Conservation (phyloP, 345 rosid species). For the Eucalyptus decipiens region DNA sequence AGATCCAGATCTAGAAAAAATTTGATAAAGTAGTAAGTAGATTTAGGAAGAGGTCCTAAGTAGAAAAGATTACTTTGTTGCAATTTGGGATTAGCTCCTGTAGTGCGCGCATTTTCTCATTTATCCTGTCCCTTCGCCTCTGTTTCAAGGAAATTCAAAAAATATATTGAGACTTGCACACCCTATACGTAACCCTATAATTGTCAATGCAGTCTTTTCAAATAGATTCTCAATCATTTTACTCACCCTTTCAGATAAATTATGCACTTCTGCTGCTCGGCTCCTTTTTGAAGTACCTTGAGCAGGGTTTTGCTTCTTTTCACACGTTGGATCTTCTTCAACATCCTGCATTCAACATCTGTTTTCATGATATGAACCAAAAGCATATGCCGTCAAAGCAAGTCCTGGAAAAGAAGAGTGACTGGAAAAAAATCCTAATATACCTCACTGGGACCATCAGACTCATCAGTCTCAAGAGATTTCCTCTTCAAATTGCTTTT, state of each 20-base stretch:
- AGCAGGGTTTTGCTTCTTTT: conserved; percentile 26
- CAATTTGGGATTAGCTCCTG: conserved; percentile 96
- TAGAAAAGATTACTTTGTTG: conserved; percentile 42
- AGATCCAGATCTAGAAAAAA: neutral
- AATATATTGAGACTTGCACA: neutral
- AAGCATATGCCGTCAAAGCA: neutral
- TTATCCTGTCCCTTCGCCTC: conserved; percentile 90
- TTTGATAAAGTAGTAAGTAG: neutral
- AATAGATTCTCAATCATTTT: neutral
- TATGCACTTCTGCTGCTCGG: conserved; percentile 94
- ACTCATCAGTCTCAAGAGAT: conserved; percentile 39
- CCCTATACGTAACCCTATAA: neutral
- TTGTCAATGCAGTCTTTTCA: neutral
- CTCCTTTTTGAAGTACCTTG: conserved; percentile 57
- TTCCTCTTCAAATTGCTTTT: conserved; percentile 49
- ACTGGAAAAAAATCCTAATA: neutral
- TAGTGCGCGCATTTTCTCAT: conserved; percentile 88
- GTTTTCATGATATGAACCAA: neutral
- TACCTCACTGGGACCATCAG: conserved; percentile 68
- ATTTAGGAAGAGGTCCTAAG: neutral
- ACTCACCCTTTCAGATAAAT: conserved; percentile 93
- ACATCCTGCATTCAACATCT: conserved; percentile 29
- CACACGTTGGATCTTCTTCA: conserved; percentile 54
- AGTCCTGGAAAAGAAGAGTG: neutral
- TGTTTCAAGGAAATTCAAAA: conserved; percentile 7